phyloP scores from a whole-genome alignment of 495 filamentous ascomycete genomes.

The Cudoniella acicularis region DNA sequence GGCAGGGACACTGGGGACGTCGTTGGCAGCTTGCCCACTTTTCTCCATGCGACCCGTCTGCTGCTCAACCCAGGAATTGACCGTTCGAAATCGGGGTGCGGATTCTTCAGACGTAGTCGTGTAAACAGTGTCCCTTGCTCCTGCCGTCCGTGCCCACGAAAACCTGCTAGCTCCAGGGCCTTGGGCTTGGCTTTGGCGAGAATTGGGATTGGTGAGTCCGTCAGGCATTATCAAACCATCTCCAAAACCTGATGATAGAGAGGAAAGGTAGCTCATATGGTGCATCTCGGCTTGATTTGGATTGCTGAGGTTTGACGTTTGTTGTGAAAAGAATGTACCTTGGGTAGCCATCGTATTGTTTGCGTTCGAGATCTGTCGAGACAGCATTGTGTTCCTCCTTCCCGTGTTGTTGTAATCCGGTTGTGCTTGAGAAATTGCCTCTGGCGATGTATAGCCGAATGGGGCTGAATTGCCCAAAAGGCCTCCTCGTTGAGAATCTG shows the following conservation, averaged over 20 bases:
- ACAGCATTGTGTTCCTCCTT: constrained; percentile 6
- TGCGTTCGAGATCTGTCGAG: constrained; percentile 27
- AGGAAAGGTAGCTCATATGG: constrained; percentile 41
- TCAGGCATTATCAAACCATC: constrained; percentile 44
- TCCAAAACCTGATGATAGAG: constrained; percentile 51
- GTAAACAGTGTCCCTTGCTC: constrained; percentile 34
- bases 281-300: constrained; percentile 30
- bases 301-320: constrained; percentile 28
- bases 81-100: constrained; percentile 50
- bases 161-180: constrained; percentile 4
- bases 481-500: constrained; percentile 8
- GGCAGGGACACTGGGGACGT: constrained; percentile 19
- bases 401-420: constrained; percentile 11
- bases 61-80: constrained; percentile 60
- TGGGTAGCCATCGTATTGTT: constrained; percentile 9
- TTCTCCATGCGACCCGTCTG: constrained; percentile 33
- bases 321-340: constrained; percentile 9
- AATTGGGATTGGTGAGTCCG: constrained; percentile 4
- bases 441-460: neutral
- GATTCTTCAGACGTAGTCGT: constrained; percentile 37
- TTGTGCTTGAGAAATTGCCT: constrained; percentile 2
- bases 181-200: constrained; percentile 1
- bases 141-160: constrained; percentile 14
- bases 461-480: constrained; percentile 10
- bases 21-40: constrained; percentile 3